phyloP scores from a whole-genome alignment of 208 protist species.

The Wallacemonas sp. region DNA sequence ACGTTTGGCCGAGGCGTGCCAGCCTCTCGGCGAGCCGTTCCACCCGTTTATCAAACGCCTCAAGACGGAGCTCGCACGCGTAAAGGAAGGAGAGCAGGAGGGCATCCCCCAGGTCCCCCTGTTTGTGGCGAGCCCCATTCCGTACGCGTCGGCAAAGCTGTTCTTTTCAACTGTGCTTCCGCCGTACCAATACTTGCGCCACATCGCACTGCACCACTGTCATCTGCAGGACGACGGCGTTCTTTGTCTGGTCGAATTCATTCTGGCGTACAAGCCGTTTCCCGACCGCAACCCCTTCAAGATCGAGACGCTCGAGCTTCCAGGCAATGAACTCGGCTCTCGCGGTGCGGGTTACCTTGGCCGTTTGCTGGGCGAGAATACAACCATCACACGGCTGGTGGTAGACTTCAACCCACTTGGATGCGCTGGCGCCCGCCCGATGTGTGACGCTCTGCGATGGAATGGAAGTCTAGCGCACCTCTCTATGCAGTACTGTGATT shows the following conservation, averaged over 20 bases:
- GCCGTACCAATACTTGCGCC: slow-evolving; percentile 73
- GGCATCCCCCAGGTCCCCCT: slow-evolving; percentile 76
- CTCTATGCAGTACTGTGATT: slow-evolving; percentile 80
- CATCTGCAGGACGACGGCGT: slow-evolving; percentile 76
- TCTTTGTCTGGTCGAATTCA: slow-evolving; percentile 76
- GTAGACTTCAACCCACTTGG: slow-evolving; percentile 85
- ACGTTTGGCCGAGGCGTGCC: slow-evolving; percentile 59
- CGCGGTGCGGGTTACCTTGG: slow-evolving; percentile 70
- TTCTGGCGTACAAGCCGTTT: slow-evolving; percentile 67
- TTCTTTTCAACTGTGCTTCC: slow-evolving; percentile 63
- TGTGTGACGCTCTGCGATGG: slow-evolving; percentile 81
- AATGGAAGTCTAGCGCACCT: slow-evolving; percentile 70
- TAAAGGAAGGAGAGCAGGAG: slow-evolving; percentile 81
- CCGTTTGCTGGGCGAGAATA: slow-evolving; percentile 65
- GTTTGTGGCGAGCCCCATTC: slow-evolving; percentile 58
- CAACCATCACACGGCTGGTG: slow-evolving; percentile 59
- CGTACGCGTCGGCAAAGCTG: slow-evolving; percentile 41
- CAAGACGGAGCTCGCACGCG: slow-evolving; percentile 60
- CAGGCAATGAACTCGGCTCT: slow-evolving; percentile 65
- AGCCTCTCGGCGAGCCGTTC: slow-evolving; percentile 48
- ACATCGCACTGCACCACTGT: slow-evolving; percentile 75
- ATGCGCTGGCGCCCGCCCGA: slow-evolving; percentile 56
- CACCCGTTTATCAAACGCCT: slow-evolving; percentile 70
- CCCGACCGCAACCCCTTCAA: slow-evolving; percentile 81
- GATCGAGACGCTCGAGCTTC: slow-evolving; percentile 79